Base-by-base conservation (phyloP, 129 eudicot species). In the Lactuca sativa region DNA sequence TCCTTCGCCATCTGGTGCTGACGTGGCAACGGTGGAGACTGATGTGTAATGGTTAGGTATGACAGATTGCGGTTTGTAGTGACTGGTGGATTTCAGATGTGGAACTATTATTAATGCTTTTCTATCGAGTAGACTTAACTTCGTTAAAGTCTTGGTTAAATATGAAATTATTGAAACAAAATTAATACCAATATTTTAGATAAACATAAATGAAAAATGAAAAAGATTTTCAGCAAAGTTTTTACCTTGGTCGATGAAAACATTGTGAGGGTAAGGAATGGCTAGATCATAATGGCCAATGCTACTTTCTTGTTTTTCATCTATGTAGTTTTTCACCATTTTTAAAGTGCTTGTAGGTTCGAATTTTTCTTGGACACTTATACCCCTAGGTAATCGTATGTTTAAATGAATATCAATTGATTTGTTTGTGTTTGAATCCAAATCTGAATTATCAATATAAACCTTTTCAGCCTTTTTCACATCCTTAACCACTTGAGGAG, bases 241-340 rank as follows among this genome's bases (percentile, higher is more conserved):
- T 71, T 18, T 86, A 91, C 96, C 97, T 82, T 82, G 77, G 62
- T 86, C 82, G 31, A 10, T 55, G 64, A 91, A 91, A 51, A 88
- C 91, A 78, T 84, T 86, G 71, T 96, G 93, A 76, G 97, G 97
- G 76, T 91, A 91, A 66, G 97, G 97, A 77, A 86, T 78, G 49
- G 97, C 97, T 10, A 91, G 76, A 76, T 84, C 87, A 68, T 85
- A 91, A 56, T 93, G 64, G 25, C 86, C 82, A 16, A 82, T 32
- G 73, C 79, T 66, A 66, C 71, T 67, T 30, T 81, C 77, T 78
- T 78, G 86, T 32, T 91, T 91, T 61, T 84, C 54, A 71, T 75
- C 91, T 70, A 91, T 83, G 14, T 78, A 80, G 38, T 84, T 78
- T 74, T 85, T 88, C 61, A 91, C 96, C 90, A 80, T 75, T 66